Evolutionary conservation across 2,329 filamentous ascomycete species (phyloP), one percentile per base, ranked within the genome.

Genomic region (Tolypocladium cylindrosporum): DNA sequence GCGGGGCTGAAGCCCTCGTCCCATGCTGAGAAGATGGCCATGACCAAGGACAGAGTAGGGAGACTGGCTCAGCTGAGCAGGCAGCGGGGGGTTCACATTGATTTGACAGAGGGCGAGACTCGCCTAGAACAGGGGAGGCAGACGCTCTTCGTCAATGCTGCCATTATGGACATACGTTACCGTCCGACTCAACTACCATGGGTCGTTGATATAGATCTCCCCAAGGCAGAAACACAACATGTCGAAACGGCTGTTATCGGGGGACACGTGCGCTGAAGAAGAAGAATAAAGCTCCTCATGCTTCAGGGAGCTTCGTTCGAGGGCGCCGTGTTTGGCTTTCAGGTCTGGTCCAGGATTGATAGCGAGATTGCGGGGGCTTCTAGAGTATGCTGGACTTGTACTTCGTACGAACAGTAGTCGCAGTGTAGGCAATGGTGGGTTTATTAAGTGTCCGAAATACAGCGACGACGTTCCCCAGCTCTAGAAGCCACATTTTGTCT

Each of bases 71-170:
- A 62, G 19, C 60, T 67, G 51, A 65, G 61, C 54, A 62, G 63
- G 14, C 62, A 70, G 48, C 64, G 69, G 16, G 75, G 66, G 50
- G 68, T 67, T 16, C 58, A 66, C 16, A 69, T 77, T 2, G 79
- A 78, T 41, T 69, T 76, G 55, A 66, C 67, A 0, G 63, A 68
- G 3, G 70, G n/a, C 60, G 65, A 52, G 16, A 36, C 31, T 31
- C 64, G 62, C 1, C n/a, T 78, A 0, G 53, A 68, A 37, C 55
- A 51, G 9, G 78, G 77, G 0, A 66, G 71, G 48, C 75, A 84
- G 61, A 86, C 83, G 0, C 65, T 86, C 8, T 84, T 86, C 64
- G 71, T 87, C 11, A 87, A 86, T 65, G 82, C 82, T 1, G 73
- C 84, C 0, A 77, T 85, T 34, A 72, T 82, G 69, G 73, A 78